Conservation (phyloP, 2,329 filamentous ascomycete species). For the Arthrobotrys iridis region DNA sequence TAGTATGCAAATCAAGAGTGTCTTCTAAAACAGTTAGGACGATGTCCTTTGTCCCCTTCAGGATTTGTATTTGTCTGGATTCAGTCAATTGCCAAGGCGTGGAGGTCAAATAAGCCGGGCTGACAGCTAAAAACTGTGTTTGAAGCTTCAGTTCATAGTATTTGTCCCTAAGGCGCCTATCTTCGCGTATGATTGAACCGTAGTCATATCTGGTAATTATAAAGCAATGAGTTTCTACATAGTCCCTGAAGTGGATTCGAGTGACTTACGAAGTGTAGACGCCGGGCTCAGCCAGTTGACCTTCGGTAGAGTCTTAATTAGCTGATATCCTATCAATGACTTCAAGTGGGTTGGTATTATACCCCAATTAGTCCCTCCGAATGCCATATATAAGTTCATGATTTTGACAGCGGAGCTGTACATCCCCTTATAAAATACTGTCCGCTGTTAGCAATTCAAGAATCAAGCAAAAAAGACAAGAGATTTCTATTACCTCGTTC, state of each 20-base stretch:
- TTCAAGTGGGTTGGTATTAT: conserved; percentile 59
- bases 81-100: conserved; percentile 61
- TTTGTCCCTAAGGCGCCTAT: conserved; percentile 77
- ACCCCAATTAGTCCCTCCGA: conserved; percentile 85
- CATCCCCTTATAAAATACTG: conserved; percentile 82
- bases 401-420: conserved; percentile 74
- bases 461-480: not conserved
- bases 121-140: conserved; percentile 77
- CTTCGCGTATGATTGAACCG: conserved; percentile 73
- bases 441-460: not conserved
- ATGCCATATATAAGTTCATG: conserved; percentile 78
- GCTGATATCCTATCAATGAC: not conserved
- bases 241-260: not conserved
- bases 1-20: conserved; percentile 53
- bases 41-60: conserved; percentile 27
- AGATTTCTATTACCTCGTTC: conserved; percentile 63
- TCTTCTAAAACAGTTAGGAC: conserved; percentile 52
- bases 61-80: conserved; percentile 24
- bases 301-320: conserved; percentile 1
- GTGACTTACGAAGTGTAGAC: conserved; percentile 44
- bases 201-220: conserved; percentile 67
- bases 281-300: conserved; percentile 43
- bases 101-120: conserved; percentile 74
- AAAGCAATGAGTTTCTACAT: conserved; percentile 23
- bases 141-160: conserved; percentile 81